Conservation (phyloP, 2,329 filamentous ascomycete genomes). For the Drechslerella stenobrocha region DNA sequence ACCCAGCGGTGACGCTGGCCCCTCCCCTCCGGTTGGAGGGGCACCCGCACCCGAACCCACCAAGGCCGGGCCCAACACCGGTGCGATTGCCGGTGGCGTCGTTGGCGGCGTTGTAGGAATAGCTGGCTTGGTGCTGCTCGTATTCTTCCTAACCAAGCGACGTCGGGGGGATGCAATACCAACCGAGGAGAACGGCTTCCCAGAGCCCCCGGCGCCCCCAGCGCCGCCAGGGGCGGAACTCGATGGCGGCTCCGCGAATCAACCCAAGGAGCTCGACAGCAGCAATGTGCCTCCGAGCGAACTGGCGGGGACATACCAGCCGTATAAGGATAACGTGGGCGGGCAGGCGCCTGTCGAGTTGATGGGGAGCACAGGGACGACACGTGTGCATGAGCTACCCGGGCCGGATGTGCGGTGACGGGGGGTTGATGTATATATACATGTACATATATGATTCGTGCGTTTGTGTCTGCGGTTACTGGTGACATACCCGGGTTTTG, state of each 20-base stretch:
- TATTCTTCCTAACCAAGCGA: slow-evolving; percentile 58
- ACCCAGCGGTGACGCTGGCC: background rate
- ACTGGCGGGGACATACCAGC: background rate
- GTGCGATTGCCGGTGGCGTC: slow-evolving; percentile 59
- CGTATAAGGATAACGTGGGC: too few species aligned
- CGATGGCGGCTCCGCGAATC: background rate
- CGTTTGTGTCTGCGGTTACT: too few species aligned
- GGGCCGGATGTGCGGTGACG: too few species aligned
- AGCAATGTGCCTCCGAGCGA: background rate
- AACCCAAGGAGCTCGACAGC: background rate
- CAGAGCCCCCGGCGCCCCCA: slow-evolving; percentile 3
- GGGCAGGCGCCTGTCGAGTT: too few species aligned
- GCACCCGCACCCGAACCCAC: background rate
- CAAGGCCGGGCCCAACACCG: slow-evolving; percentile 53
- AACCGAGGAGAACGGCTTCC: slow-evolving; percentile 3
- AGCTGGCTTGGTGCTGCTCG: slow-evolving; percentile 56
- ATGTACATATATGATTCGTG: too few species aligned
- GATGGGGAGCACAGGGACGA: too few species aligned
- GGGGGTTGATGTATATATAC: too few species aligned
- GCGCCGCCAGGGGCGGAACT: background rate
- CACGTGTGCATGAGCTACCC: too few species aligned
- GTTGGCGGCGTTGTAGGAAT: slow-evolving; percentile 59
- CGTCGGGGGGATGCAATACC: background rate
- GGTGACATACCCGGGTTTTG: background rate
- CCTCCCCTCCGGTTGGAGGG: background rate